Base-by-base conservation (phyloP, 768 basidiomycete species). In the Leucosporidium creatinivorum region DNA sequence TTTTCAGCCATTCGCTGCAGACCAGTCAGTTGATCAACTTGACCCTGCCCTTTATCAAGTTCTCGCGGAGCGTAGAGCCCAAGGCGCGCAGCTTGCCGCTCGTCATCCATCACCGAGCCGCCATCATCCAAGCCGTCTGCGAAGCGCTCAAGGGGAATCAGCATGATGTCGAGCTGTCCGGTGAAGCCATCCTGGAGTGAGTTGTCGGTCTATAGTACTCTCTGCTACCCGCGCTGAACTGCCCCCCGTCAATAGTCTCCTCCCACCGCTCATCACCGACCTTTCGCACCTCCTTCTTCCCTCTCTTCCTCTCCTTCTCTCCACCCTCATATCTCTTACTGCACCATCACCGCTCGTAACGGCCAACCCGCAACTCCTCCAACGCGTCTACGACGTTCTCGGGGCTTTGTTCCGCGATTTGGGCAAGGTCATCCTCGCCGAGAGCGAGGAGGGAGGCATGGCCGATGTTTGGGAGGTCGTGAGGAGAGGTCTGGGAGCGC, bases 1-100 rank as follows among this genome's bases (percentile, higher is more conserved):
- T 90, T 75, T 92, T 93, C 73, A 85, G 87, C 62, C 81, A 84
- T 70, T 83, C 87, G 4, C 80, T 93, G 39, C 81, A 84, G 31
- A 85, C 89, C 74, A 89, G 88, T 86, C 80, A 83, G 71, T 87
- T 92, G 73, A 83, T 93, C 67, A 91, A 89, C 77, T 83, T 93
- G 26, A 82, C 89, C 3, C 84, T 88, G 1, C 81, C 85, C 2
- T 93, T 92, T 77, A 77, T 91, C 62, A 78, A 80, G 33, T 92
- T 91, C 74, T 85, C 86, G 3, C 81, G 82, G 65, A 82, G 82
- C 68, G 85, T 82, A 0, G 83, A 85, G 51, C 77, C 81, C 0
- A 79, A 90, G 49, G 85, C 87, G 8, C 82, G 84, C 4, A 90
- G 88, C 7, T 85, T 93, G 83, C 87, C 90, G 1, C 79, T 91